Percentiles rank a stretch among this genome's conserved stretches.
Evolutionary conservation across 2,329 filamentous ascomycete species (phyloP).

Genomic region (Fusarium sp.): DNA sequence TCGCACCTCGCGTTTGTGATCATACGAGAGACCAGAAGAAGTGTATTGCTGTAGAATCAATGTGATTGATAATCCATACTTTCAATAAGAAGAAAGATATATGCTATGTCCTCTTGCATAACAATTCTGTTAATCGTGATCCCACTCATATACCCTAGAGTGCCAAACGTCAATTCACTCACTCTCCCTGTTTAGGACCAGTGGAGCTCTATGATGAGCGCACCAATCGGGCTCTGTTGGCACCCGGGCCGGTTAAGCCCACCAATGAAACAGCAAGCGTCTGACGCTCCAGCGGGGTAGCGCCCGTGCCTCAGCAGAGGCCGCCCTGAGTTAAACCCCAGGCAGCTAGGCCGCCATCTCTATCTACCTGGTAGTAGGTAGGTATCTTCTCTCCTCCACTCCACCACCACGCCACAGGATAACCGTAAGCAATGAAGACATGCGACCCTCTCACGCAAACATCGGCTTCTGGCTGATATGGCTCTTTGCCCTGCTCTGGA

Average conservation of each 20-base stretch:
- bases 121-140: too few relatives aligned
- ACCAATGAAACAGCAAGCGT: neutral
- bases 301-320: neutral
- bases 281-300: conserved; percentile 10
- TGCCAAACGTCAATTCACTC: neutral
- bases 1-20: too few relatives aligned
- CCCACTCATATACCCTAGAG: neutral
- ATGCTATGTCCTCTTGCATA: too few relatives aligned
- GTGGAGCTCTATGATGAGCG: too few relatives aligned
- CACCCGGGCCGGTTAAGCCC: neutral
- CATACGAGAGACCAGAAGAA: too few relatives aligned
- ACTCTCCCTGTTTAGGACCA: too few relatives aligned
- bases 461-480: conserved; percentile 48
- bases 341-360: neutral
- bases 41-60: too few relatives aligned
- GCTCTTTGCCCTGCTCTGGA: conserved; percentile 44
- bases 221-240: conserved; percentile 12
- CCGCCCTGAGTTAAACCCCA: neutral
- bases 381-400: neutral
- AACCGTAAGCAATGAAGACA: conserved; percentile 33
- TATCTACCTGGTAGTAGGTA: too few relatives aligned
- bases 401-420: neutral
- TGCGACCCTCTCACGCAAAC: conserved; percentile 48
- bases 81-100: too few relatives aligned
- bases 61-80: too few relatives aligned